phyloP scores from a whole-genome alignment of 257 asterid genomes.

The Knoxia roxburghii region DNA sequence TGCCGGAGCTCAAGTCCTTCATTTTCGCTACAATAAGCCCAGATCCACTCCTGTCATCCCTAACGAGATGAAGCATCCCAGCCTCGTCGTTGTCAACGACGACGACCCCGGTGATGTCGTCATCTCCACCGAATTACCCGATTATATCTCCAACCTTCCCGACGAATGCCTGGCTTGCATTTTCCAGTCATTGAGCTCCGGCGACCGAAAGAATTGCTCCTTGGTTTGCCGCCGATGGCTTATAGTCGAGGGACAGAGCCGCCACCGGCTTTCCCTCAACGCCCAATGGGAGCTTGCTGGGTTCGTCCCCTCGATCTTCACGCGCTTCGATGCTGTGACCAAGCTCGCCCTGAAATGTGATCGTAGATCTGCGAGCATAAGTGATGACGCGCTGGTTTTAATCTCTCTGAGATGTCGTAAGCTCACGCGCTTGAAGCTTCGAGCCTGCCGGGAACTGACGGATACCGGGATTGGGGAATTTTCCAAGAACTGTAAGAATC shows the following conservation, averaged over 20 bases:
- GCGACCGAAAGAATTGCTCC: slow-evolving; percentile 65
- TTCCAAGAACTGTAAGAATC: slow-evolving; percentile 45
- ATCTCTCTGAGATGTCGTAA: slow-evolving; percentile 57
- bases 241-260: slow-evolving; percentile 76
- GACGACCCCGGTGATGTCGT: slow-evolving; percentile 18
- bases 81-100: neutral
- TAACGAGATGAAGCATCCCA: slow-evolving; percentile 11
- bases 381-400: slow-evolving; percentile 51
- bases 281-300: slow-evolving; percentile 49
- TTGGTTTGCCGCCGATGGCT: slow-evolving; percentile 87
- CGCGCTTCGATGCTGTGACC: slow-evolving; percentile 73
- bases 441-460: slow-evolving; percentile 76
- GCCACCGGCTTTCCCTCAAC: slow-evolving; percentile 74
- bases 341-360: slow-evolving; percentile 86
- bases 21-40: slow-evolving; percentile 12
- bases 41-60: slow-evolving; percentile 24
- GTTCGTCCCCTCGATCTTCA: slow-evolving; percentile 39
- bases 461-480: slow-evolving; percentile 67
- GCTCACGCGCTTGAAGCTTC: slow-evolving; percentile 71
- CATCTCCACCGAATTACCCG: slow-evolving; percentile 17
- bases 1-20: slow-evolving; percentile 23
- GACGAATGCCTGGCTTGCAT: slow-evolving; percentile 70
- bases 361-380: slow-evolving; percentile 76
- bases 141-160: slow-evolving; percentile 48
- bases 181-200: slow-evolving; percentile 63